A percentile compares a stretch with the other conserved stretches of the same genome.
phyloP scores from a whole-genome alignment of 352 stramenopile genomes.

The Thalassiosira livingstoniorum region DNA sequence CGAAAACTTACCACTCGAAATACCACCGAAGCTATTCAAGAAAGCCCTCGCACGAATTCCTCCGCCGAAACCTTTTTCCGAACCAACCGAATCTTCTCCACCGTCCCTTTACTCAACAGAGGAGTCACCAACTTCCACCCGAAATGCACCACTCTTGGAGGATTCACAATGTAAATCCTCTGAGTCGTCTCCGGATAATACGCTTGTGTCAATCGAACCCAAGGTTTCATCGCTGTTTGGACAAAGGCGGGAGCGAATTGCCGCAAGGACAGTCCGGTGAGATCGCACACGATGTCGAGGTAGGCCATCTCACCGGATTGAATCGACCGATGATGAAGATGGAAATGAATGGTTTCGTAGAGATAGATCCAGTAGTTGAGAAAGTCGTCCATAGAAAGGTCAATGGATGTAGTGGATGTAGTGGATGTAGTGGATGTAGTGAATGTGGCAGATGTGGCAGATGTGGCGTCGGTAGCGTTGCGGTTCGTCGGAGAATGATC shows the following conservation, averaged over 20 bases:
- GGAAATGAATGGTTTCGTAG: slow-evolving; percentile 48
- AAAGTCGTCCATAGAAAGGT: slow-evolving; percentile 38
- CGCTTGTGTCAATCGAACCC: slow-evolving; percentile 47
- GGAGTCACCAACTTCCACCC: slow-evolving; percentile 53
- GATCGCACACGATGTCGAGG: slow-evolving; percentile 50
- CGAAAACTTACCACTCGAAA: too few species aligned
- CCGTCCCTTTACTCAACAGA: slow-evolving; percentile 42
- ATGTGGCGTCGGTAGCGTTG: too few species aligned
- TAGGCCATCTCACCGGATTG: slow-evolving; percentile 37
- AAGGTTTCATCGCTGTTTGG: slow-evolving; percentile 48
- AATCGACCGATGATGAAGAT: slow-evolving; percentile 44
- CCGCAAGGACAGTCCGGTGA: slow-evolving; percentile 23
- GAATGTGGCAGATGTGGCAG: too few species aligned
- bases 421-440: too few species aligned
- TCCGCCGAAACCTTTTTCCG: slow-evolving; percentile 12
- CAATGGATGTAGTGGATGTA: too few species aligned
- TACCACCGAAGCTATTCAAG: too few species aligned
- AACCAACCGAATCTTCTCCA: slow-evolving; percentile 47
- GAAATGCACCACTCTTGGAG: slow-evolving; percentile 33
- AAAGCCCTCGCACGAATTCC: too few species aligned
- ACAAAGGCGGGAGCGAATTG: slow-evolving; percentile 54
- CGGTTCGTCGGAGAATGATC: too few species aligned
- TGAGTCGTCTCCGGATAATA: slow-evolving; percentile 57
- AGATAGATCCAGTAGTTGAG: slow-evolving; percentile 59
- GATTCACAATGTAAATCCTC: slow-evolving; percentile 46